Conservation (phyloP, 345 rosid species). For the Arabis alpina region DNA sequence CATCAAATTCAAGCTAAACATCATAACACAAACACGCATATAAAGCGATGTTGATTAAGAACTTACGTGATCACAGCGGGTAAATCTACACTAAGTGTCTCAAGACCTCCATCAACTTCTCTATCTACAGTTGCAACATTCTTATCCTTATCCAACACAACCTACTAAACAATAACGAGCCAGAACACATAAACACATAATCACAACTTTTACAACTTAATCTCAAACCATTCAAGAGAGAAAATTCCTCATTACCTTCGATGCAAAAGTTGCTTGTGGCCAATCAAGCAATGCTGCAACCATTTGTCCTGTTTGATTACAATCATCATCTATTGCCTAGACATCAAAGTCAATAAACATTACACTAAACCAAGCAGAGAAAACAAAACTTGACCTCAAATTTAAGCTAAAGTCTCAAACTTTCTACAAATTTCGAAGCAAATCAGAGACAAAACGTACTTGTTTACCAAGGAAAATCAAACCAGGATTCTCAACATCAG, state of each 20-base stretch:
- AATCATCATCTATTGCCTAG: slow-evolving; percentile 98
- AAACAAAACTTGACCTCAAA: too few species aligned
- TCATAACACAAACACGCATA: not conserved
- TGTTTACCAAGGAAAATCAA: slow-evolving; percentile 83
- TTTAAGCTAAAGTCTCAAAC: too few species aligned
- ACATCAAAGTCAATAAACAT: not conserved
- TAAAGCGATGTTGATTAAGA: not conserved
- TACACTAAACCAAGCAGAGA: too few species aligned
- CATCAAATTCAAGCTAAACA: not conserved
- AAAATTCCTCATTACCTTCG: slow-evolving; percentile 60
- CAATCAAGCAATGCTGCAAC: slow-evolving; percentile 90
- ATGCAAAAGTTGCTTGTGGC: slow-evolving; percentile 98
- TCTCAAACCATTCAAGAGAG: not conserved
- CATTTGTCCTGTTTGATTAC: slow-evolving; percentile 98
- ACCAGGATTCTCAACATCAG: slow-evolving; percentile 78
- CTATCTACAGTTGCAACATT: slow-evolving; percentile 74
- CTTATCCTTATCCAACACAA: slow-evolving; percentile 76
- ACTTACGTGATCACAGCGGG: slow-evolving; percentile 92
- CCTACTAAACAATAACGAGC: slow-evolving; percentile 58
- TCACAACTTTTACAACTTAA: slow-evolving; percentile 4
- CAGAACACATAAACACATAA: not conserved
- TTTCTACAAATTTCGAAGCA: too few species aligned
- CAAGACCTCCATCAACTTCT: slow-evolving; percentile 98
- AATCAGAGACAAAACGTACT: too few species aligned
- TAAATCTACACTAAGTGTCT: slow-evolving; percentile 70